Percentiles rank a stretch among this genome's conserved stretches.
Evolutionary conservation across 257 asterid genomes (phyloP).

Genomic region (Voacanga thouarsii): DNA sequence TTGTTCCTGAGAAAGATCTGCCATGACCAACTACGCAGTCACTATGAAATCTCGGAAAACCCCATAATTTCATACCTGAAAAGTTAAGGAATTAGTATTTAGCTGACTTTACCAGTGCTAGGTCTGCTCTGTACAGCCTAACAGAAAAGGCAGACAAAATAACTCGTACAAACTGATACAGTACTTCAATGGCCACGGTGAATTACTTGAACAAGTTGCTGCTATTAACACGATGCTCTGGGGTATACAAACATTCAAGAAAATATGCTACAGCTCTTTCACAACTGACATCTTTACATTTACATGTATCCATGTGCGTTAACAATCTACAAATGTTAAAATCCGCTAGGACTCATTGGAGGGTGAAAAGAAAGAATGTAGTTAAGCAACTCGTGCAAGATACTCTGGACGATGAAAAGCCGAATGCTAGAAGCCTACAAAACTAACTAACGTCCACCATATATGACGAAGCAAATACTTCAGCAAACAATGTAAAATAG

Average conservation of each 20-base stretch:
- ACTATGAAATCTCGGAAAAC: constrained; percentile 48
- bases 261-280: not conserved
- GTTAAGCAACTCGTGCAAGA: not conserved
- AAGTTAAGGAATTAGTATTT: constrained; percentile 2
- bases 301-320: not conserved
- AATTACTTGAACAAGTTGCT: not conserved
- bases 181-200: not conserved
- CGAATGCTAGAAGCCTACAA: not conserved
- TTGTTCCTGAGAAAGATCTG: constrained; percentile 49
- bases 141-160: not conserved
- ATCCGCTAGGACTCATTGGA: not conserved
- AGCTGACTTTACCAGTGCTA: constrained; percentile 9
- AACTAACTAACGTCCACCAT: not conserved
- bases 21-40: constrained; percentile 49
- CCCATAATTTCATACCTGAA: constrained; percentile 53
- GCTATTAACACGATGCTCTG: not conserved
- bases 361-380: not conserved
- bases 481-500: not conserved
- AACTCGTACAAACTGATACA: not conserved
- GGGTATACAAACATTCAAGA: not conserved
- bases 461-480: not conserved
- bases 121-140: not conserved
- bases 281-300: not conserved
- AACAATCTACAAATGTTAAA: not conserved
- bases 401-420: not conserved